These are phyloP conservation scores for Atkinsonella hypoxylon DNA, from an alignment of 2,329 filamentous ascomycete species.

Conservation along the genomic window DNA sequence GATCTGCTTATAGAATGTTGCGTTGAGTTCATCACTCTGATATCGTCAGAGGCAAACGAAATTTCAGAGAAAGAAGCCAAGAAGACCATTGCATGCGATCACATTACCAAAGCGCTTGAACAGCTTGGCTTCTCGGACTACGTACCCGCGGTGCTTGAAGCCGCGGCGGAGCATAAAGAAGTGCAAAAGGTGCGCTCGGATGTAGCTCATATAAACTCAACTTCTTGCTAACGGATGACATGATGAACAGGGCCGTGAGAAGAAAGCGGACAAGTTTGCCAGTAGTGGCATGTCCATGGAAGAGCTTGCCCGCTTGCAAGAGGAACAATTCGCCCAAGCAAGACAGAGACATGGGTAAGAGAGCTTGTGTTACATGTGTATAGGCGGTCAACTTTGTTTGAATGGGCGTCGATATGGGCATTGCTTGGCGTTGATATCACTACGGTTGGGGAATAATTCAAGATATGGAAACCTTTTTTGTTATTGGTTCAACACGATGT, in stretches of 20 bases:
- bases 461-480: neutral
- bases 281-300: slow-evolving; percentile 87
- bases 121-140: slow-evolving; percentile 91
- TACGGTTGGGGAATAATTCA: neutral
- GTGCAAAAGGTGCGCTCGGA: slow-evolving; percentile 61
- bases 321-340: slow-evolving; percentile 80
- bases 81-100: slow-evolving; percentile 97
- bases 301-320: slow-evolving; percentile 76
- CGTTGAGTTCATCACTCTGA: slow-evolving; percentile 96
- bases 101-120: slow-evolving; percentile 89
- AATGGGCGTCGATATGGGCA: slow-evolving; percentile 17
- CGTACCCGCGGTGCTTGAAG: slow-evolving; percentile 73
- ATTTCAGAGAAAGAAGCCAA: slow-evolving; percentile 98
- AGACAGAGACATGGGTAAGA: slow-evolving; percentile 21
- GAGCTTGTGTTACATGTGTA: neutral
- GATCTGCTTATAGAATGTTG: slow-evolving; percentile 97
- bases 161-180: slow-evolving; percentile 85
- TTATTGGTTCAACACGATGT: neutral
- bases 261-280: slow-evolving; percentile 95
- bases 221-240: slow-evolving; percentile 27
- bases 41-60: slow-evolving; percentile 97
- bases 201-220: slow-evolving; percentile 23
- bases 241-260: slow-evolving; percentile 64
- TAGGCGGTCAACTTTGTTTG: slow-evolving; percentile 1
- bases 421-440: slow-evolving; percentile 22